Conservation (phyloP, 805 yeast species). For the Ogataea nakhonphanomensis region DNA sequence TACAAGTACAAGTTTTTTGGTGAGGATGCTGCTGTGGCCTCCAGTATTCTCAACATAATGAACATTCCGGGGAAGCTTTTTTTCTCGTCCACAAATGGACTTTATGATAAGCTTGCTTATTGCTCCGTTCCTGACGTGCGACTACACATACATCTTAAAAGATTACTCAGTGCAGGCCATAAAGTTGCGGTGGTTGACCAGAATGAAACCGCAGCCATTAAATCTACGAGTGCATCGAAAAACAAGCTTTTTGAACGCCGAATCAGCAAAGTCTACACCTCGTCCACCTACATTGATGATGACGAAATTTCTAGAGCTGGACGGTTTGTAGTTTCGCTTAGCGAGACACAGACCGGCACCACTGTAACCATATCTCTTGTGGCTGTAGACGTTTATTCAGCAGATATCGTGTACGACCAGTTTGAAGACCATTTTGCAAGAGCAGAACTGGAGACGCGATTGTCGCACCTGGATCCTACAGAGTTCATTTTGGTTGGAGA, state of each 20-base stretch:
- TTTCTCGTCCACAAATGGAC: slow-evolving; percentile 35
- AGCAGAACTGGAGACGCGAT: slow-evolving; percentile 68
- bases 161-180: slow-evolving; percentile 65
- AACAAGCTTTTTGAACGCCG: slow-evolving; percentile 62
- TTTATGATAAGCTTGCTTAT: slow-evolving; percentile 65
- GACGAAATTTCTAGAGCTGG: slow-evolving; percentile 25
- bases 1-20: slow-evolving; percentile 88
- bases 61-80: slow-evolving; percentile 65
- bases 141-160: slow-evolving; percentile 70
- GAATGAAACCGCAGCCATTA: slow-evolving; percentile 73
- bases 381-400: slow-evolving; percentile 69
- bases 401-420: slow-evolving; percentile 69
- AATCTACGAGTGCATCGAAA: slow-evolving; percentile 49
- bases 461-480: slow-evolving; percentile 70
- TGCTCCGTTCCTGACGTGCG: slow-evolving; percentile 81
- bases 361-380: slow-evolving; percentile 42
- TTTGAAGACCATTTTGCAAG: slow-evolving; percentile 59
- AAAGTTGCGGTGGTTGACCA: slow-evolving; percentile 90
- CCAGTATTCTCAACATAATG: slow-evolving; percentile 65
- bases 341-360: slow-evolving; percentile 26
- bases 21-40: slow-evolving; percentile 71
- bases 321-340: slow-evolving; percentile 46
- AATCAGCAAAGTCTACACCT: slow-evolving; percentile 70
- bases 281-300: slow-evolving; percentile 73
- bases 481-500: slow-evolving; percentile 58